Evolutionary conservation across 371 early-diverging fungal species (phyloP).

Genomic region (Nematocida ironsii): DNA sequence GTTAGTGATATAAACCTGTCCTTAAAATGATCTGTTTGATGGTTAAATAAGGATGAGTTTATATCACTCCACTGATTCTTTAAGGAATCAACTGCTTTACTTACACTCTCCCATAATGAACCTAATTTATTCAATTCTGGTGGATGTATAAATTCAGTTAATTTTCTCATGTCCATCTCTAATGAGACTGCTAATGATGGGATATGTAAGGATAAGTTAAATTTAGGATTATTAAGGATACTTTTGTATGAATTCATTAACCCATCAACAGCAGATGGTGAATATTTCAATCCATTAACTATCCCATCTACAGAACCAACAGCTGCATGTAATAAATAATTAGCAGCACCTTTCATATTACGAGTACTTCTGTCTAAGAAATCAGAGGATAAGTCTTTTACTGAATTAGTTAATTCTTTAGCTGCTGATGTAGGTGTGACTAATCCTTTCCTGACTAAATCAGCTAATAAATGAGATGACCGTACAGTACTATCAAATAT

Average conservation of each 20-base stretch:
- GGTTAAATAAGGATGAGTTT: background rate
- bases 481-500: conserved; percentile 20
- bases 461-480: conserved; percentile 14
- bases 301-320: conserved; percentile 34
- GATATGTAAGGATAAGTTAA: background rate
- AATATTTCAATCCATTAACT: conserved; percentile 13
- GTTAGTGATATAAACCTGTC: conserved; percentile 8
- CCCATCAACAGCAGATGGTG: conserved; percentile 16
- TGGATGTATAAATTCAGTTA: conserved; percentile 26
- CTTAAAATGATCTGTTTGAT: background rate
- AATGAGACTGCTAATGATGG: background rate
- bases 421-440: conserved; percentile 43
- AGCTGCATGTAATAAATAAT: conserved; percentile 17
- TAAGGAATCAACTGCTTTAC: background rate
- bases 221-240: conserved; percentile 4
- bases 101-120: background rate
- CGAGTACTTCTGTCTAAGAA: background rate
- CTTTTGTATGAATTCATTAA: conserved; percentile 16
- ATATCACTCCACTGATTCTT: conserved; percentile 22
- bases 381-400: background rate
- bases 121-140: background rate
- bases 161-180: conserved; percentile 2
- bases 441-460: conserved; percentile 43
- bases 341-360: conserved; percentile 25
- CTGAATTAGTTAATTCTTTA: conserved; percentile 5